phyloP scores from a whole-genome alignment of 2,329 filamentous ascomycete genomes.

The Ceratocystis huliohia region DNA sequence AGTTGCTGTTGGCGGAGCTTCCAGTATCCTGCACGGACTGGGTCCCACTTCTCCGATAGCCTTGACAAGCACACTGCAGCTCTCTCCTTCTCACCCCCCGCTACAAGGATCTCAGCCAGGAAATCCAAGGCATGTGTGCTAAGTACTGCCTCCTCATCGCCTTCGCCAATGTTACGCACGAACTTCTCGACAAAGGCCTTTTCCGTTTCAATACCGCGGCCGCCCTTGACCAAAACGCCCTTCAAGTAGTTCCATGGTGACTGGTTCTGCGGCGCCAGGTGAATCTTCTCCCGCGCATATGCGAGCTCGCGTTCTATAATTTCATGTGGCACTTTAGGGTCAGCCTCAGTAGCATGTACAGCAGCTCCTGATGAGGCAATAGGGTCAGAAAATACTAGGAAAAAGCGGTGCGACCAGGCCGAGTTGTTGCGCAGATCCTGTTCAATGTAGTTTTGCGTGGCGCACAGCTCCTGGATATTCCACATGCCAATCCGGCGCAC shows the following conservation, averaged over 20 bases:
- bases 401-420: slow-evolving; percentile 95
- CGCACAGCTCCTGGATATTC: slow-evolving; percentile 56
- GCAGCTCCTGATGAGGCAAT: slow-evolving; percentile 35
- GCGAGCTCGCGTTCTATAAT: slow-evolving; percentile 62
- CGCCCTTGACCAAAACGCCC: slow-evolving; percentile 59
- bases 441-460: slow-evolving; percentile 59
- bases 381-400: slow-evolving; percentile 65
- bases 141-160: slow-evolving; percentile 37
- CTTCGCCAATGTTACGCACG: slow-evolving; percentile 35
- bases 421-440: slow-evolving; percentile 89
- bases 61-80: slow-evolving; percentile 60
- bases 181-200: slow-evolving; percentile 41
- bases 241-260: slow-evolving; percentile 87
- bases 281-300: slow-evolving; percentile 61
- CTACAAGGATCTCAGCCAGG: slow-evolving; percentile 54
- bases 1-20: slow-evolving; percentile 39
- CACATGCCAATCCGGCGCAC: slow-evolving; percentile 55
- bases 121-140: slow-evolving; percentile 60
- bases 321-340: slow-evolving; percentile 45
- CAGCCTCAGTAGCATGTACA: slow-evolving; percentile 37
- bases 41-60: slow-evolving; percentile 77
- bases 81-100: slow-evolving; percentile 43
- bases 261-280: slow-evolving; percentile 79
- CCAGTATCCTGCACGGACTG: slow-evolving; percentile 86
- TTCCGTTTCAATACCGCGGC: slow-evolving; percentile 35